Percentiles rank a stretch among this genome's conserved stretches.
phyloP scores from a whole-genome alignment of 805 yeast genomes.

The Suhomyces vadensis region DNA sequence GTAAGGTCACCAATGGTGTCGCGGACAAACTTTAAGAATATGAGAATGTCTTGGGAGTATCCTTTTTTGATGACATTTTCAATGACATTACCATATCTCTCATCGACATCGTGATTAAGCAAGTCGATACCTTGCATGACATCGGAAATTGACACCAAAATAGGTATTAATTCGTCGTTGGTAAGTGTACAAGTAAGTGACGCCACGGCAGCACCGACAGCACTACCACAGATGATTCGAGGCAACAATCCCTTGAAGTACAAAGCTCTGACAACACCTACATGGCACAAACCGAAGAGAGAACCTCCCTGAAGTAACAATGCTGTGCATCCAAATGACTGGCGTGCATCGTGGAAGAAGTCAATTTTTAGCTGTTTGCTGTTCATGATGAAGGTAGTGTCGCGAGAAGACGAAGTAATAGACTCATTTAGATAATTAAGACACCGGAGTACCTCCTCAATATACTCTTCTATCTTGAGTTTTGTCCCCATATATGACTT shows the following conservation, averaged over 20 bases:
- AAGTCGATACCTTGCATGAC: slow-evolving; percentile 46
- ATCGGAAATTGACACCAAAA: slow-evolving; percentile 39
- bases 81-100: slow-evolving; percentile 65
- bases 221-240: slow-evolving; percentile 83
- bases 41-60: slow-evolving; percentile 80
- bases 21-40: slow-evolving; percentile 76
- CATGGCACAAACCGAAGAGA: slow-evolving; percentile 87
- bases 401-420: slow-evolving; percentile 27
- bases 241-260: slow-evolving; percentile 76
- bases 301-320: slow-evolving; percentile 93
- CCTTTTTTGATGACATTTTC: slow-evolving; percentile 78
- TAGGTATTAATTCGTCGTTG: slow-evolving; percentile 61
- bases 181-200: slow-evolving; percentile 75
- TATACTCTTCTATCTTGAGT: slow-evolving; percentile 81
- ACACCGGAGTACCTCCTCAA: slow-evolving; percentile 70
- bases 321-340: slow-evolving; percentile 89
- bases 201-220: slow-evolving; percentile 93
- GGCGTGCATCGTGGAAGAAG: slow-evolving; percentile 83
- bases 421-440: slow-evolving; percentile 59
- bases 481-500: slow-evolving; percentile 89
- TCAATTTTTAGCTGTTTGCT: slow-evolving; percentile 62
- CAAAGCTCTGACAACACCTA: slow-evolving; percentile 90
- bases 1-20: slow-evolving; percentile 79
- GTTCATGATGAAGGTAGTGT: slow-evolving; percentile 40
- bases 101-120: slow-evolving; percentile 54